These are phyloP conservation scores for Phoma sp. DNA, from an alignment of 2,329 filamentous ascomycete species.

Conservation along the genomic window DNA sequence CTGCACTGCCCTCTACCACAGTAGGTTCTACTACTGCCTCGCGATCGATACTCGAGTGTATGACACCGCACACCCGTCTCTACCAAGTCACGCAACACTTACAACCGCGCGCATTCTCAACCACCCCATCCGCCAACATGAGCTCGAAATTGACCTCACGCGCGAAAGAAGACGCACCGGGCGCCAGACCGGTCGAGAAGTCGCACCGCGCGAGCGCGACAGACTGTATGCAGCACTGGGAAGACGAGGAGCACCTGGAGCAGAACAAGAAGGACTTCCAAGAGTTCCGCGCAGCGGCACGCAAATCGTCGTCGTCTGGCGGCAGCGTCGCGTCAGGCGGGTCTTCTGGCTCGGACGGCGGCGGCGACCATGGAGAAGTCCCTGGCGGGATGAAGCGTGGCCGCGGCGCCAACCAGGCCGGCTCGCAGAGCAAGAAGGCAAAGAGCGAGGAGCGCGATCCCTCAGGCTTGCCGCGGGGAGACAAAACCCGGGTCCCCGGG, in stretches of 20 bases:
- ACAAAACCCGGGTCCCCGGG: slow-evolving; percentile 50
- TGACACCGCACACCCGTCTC: neutral
- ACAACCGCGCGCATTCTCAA: neutral
- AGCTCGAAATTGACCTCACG: neutral
- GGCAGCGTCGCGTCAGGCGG: neutral
- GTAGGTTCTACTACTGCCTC: neutral
- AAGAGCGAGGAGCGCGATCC: slow-evolving; percentile 37
- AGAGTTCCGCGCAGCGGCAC: slow-evolving; percentile 31
- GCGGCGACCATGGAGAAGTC: slow-evolving; percentile 11
- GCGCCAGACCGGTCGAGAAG: slow-evolving; percentile 4
- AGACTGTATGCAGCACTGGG: slow-evolving; percentile 41
- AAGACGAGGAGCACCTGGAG: slow-evolving; percentile 35
- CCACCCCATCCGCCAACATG: neutral
- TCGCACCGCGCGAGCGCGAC: slow-evolving; percentile 31
- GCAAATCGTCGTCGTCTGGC: slow-evolving; percentile 4
- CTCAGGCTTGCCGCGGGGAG: slow-evolving; percentile 27
- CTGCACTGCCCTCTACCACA: neutral
- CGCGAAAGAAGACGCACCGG: slow-evolving; percentile 1
- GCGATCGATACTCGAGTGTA: too few species aligned
- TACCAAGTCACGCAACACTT: neutral
- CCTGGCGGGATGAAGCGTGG: slow-evolving; percentile 31
- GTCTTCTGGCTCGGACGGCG: neutral
- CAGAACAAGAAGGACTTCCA: slow-evolving; percentile 34
- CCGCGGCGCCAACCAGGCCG: slow-evolving; percentile 30
- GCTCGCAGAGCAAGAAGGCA: slow-evolving; percentile 43